Base-by-base conservation (phyloP, 306 rosid species). In the Vigna trinervia region DNA sequence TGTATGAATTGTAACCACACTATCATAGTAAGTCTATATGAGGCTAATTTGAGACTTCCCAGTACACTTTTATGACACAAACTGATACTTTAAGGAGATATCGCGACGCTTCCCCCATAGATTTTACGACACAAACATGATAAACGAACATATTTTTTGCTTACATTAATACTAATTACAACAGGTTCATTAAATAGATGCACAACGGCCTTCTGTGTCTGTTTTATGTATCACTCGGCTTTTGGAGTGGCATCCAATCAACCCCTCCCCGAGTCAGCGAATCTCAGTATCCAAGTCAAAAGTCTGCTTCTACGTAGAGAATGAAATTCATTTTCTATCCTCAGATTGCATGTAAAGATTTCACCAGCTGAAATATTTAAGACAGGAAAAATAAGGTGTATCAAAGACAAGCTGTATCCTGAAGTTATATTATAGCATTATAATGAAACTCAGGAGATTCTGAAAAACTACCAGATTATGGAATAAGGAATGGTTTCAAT, bases 391-490 rank as follows among this genome's bases (percentile, higher is more conserved):
- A 71, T 41, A 81, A 43, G 26, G 74, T 39, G 78, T 10, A 39
- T 61, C 56, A 70, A 45, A 57, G 10, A 79, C 11, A 64, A 64
- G 17, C 30, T 46, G 39, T 54, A 23, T 30, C 69, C 45, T 45
- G 54, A 65, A 64, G 39, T 58, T 51, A 53, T 20, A 59, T 58
- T 51, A 53, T 20, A 59, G 77, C 71, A 52, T 38, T 61, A 47
- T 59, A 74, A 76, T 41, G 30, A 84, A 75, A 56, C 23, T 70
- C 17, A 65, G 73, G 76, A 80, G 76, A 77, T 73, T 75, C 57
- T 28, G 52, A 64, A 80, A 74, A 73, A 78, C 68, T 86, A 89
- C 83, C 90, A 36, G 58, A 59, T 84, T 75, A 54, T 69, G 79
- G 82, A 82, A 69, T 56, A 76, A 48, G 19, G 51, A 46, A 19